Percentiles rank a stretch among this genome's conserved stretches.
Conservation (phyloP, 768 basidiomycete species). For the Suillus americanus region DNA sequence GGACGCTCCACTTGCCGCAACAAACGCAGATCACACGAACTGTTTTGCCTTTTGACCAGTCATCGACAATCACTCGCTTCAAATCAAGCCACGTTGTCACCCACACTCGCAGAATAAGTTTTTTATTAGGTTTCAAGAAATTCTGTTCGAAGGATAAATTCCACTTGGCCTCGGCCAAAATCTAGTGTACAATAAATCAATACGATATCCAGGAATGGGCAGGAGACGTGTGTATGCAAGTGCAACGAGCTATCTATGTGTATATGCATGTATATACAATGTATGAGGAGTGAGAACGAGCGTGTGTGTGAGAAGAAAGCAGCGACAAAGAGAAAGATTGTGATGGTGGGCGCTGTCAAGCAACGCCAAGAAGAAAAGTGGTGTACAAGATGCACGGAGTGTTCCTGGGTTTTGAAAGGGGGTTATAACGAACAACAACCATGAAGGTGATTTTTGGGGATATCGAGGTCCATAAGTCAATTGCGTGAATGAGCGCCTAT, state of each 20-base stretch:
- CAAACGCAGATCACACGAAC: background rate
- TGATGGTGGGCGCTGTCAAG: constrained; percentile 22
- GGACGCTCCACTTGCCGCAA: background rate
- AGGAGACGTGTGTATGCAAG: constrained; percentile 28
- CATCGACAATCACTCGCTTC: background rate
- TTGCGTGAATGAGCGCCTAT: constrained; percentile 5
- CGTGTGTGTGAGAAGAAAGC: constrained; percentile 20
- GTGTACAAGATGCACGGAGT: constrained; percentile 16
- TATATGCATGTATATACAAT: constrained; percentile 39
- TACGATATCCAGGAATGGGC: constrained; percentile 26
- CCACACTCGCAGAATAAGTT: too few relatives aligned
- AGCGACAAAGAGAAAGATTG: constrained; percentile 17
- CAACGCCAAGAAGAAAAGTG: constrained; percentile 14
- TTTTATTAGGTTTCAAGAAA: too few relatives aligned
- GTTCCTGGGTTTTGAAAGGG: constrained; percentile 19
- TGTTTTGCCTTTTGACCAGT: background rate
- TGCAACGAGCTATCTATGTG: constrained; percentile 29
- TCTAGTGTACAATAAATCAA: constrained; percentile 38
- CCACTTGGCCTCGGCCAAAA: constrained; percentile 12
- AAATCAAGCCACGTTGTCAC: background rate
- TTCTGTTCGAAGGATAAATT: constrained; percentile 20
- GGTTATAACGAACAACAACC: constrained; percentile 3
- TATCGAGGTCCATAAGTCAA: constrained; percentile 4
- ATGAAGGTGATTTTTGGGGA: constrained; percentile 6
- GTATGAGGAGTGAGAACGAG: constrained; percentile 30